Conservation (phyloP, 2,329 filamentous ascomycete genomes). For the Trichophyton rubrum region DNA sequence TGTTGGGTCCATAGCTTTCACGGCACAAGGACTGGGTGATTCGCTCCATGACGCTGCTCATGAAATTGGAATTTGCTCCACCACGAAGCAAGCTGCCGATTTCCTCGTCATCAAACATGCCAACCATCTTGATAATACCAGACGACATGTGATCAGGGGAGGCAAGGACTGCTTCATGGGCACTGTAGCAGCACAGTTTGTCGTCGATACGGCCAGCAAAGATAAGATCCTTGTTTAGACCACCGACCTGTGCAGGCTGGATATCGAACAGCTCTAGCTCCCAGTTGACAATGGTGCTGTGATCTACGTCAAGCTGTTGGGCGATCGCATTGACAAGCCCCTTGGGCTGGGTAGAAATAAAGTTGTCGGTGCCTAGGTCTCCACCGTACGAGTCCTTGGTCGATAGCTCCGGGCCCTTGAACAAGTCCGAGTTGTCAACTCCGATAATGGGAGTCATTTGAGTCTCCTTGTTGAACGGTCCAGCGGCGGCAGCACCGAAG, state of each 20-base stretch:
- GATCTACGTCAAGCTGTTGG: conserved; percentile 61
- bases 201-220: conserved; percentile 93
- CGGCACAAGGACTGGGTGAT: conserved; percentile 53
- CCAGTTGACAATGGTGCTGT: conserved; percentile 78
- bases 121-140: conserved; percentile 71
- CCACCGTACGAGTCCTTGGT: conserved; percentile 24
- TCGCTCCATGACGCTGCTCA: conserved; percentile 68
- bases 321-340: conserved; percentile 74
- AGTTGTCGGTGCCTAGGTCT: conserved; percentile 28
- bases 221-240: conserved; percentile 85
- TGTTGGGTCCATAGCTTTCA: conserved; percentile 33
- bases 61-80: conserved; percentile 79
- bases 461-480: conserved; percentile 73
- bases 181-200: conserved; percentile 92
- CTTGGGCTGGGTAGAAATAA: conserved; percentile 71
- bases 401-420: conserved; percentile 12
- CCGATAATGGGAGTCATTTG: conserved; percentile 91
- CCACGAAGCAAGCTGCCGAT: conserved; percentile 85
- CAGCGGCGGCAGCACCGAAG: conserved; percentile 60
- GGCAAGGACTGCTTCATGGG: conserved; percentile 68
- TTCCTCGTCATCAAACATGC: conserved; percentile 95
- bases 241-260: conserved; percentile 71
- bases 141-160: conserved; percentile 41
- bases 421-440: conserved; percentile 57
- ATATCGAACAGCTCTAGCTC: conserved; percentile 90